These are phyloP conservation scores for Fusarium sp. DNA, from an alignment of 2,329 filamentous ascomycete genomes.

Conservation along the genomic window DNA sequence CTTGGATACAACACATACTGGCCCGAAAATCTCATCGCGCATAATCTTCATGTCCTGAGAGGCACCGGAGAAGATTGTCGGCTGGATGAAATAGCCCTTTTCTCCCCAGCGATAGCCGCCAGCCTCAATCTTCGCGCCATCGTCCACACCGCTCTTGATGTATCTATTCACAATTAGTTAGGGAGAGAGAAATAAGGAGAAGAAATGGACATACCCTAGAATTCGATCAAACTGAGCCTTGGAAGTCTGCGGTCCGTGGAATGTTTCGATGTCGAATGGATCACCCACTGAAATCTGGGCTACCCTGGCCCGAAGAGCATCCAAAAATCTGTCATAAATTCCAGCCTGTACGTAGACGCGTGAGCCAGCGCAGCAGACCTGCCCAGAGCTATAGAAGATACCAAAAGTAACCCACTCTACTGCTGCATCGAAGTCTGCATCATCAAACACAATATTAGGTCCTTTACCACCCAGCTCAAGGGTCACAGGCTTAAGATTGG, in stretches of 20 bases:
- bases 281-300: neutral
- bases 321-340: neutral
- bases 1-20: rapidly evolving
- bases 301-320: neutral
- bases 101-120: neutral
- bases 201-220: too few species aligned
- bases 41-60: neutral
- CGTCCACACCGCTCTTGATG: neutral
- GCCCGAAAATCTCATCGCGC: neutral
- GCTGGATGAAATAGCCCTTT: neutral
- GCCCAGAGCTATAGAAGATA: neutral
- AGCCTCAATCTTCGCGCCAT: neutral
- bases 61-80: neutral
- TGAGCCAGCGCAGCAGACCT: neutral
- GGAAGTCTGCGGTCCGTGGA: neutral
- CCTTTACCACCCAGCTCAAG: neutral
- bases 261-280: neutral
- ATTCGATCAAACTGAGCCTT: neutral
- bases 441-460: neutral
- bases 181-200: too few species aligned
- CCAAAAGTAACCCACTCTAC: neutral
- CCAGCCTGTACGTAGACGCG: neutral
- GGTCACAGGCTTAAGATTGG: neutral
- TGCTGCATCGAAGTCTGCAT: neutral
- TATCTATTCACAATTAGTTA: neutral